Evolutionary conservation across 2,329 filamentous ascomycete genomes (phyloP), one percentile per base, ranked within the genome.

Genomic region (Graphium sp.): DNA sequence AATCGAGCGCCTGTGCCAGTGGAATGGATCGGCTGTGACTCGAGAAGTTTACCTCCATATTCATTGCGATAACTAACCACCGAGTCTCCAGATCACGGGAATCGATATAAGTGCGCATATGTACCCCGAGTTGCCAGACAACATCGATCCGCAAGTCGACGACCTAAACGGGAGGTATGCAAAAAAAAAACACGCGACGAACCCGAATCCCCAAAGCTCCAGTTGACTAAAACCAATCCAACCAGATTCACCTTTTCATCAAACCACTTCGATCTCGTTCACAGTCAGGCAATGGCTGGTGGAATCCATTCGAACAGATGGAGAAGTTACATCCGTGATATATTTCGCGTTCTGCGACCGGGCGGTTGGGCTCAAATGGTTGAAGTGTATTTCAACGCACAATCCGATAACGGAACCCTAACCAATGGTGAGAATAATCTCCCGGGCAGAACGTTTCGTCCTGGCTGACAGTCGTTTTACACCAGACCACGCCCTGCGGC

Each of bases 281-380:
- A 93, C 43, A 92, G 81, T 39, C 70, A 74, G 39, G 63, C 78
- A 50, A 57, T 82, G 48, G 59, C 66, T 37, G 71, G 70, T 14
- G 83, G 81, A 1, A 79, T 92, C 41, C 63, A 85, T 42, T 55
- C 60, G 32, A 55, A 61, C 35, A 66, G 82, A 47, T 94, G 85
- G 85, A 52, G 56, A 31, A 61, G 62, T 18, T 93, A 91, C 49
- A 50, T 92, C 37, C 58, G 61, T 39, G 85, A 93, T 40, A 78
- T 92, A 34, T 66, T 70, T 37, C 62, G 69, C 14, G 63, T 83
- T 7, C 55, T 85, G 36, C 75, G 70, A 28, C 75, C 73, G 5
- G 77, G 74, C 3, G 84, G 85, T 2, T 93, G 83, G 82, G 66
- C 79, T 34, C 83, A 93, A 44, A 74, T 92, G 64, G 68, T 81